Evolutionary conservation across 2,329 filamentous ascomycete genomes (phyloP).

Genomic region (Hansfordia pulvinata): DNA sequence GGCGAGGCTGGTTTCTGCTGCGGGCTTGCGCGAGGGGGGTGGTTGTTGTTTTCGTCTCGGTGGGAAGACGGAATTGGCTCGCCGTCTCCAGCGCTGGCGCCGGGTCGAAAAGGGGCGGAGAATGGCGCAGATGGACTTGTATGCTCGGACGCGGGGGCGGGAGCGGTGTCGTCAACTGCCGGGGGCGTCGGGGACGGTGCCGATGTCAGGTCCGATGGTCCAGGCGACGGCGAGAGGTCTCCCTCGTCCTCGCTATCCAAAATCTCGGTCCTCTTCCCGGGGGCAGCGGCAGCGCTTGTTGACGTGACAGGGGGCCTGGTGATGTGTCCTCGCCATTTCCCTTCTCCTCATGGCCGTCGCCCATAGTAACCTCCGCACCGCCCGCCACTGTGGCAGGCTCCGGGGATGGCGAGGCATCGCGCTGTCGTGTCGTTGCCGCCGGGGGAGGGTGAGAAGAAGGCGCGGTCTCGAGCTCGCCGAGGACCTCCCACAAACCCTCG

Average conservation of each 20-base stretch:
- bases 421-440: neutral
- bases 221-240: slow-evolving; percentile 11
- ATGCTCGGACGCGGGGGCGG: too few species aligned
- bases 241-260: slow-evolving; percentile 27
- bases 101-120: too few species aligned
- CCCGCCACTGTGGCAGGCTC: too few species aligned
- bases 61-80: too few species aligned
- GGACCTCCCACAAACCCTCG: slow-evolving; percentile 42
- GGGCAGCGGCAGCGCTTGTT: slow-evolving; percentile 1
- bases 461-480: slow-evolving; percentile 30
- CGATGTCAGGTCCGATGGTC: slow-evolving; percentile 3
- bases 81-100: too few species aligned
- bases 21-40: too few species aligned
- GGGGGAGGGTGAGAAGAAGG: too few species aligned
- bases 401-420: neutral
- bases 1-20: too few species aligned
- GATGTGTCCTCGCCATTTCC: slow-evolving; percentile 1
- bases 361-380: neutral
- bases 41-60: too few species aligned
- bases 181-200: too few species aligned
- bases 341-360: neutral
- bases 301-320: slow-evolving; percentile 1
- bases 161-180: too few species aligned
- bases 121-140: too few species aligned
- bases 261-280: slow-evolving; percentile 13